A percentile compares a stretch with the other conserved stretches of the same genome.
Conservation (phyloP, 1,284 basidiomycete genomes). For the Fomitopsis palustris region DNA sequence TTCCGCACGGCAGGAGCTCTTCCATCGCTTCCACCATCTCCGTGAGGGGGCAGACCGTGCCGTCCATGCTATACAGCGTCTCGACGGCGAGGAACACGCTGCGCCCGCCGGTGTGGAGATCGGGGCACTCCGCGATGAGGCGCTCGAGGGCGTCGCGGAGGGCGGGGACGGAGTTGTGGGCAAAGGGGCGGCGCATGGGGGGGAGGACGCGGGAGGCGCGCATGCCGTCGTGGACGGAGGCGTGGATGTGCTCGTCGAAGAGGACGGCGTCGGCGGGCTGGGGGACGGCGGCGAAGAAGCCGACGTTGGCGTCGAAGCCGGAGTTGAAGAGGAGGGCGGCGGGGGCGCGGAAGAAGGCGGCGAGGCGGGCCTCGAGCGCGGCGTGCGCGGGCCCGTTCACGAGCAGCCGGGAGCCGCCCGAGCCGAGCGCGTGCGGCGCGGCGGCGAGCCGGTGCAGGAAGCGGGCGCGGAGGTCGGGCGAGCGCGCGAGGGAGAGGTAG, state of each 20-base stretch:
- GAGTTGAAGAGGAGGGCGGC: slow-evolving; percentile 89
- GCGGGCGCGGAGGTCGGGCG: slow-evolving; percentile 47
- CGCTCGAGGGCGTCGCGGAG: slow-evolving; percentile 43
- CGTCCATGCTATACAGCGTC: slow-evolving; percentile 94
- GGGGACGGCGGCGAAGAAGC: slow-evolving; percentile 83
- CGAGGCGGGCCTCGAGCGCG: slow-evolving; percentile 66
- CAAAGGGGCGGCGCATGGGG: slow-evolving; percentile 48
- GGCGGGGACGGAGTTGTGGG: slow-evolving; percentile 68
- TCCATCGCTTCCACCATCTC: slow-evolving; percentile 64
- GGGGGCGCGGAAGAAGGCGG: slow-evolving; percentile 59
- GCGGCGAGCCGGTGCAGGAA: slow-evolving; percentile 55
- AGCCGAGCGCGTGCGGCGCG: slow-evolving; percentile 73
- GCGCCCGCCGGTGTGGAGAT: slow-evolving; percentile 31
- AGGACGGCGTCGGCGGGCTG: slow-evolving; percentile 78
- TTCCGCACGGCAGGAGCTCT: slow-evolving; percentile 52
- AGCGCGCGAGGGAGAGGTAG: slow-evolving; percentile 84
- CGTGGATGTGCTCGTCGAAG: slow-evolving; percentile 90
- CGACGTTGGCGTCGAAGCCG: slow-evolving; percentile 93
- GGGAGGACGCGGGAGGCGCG: slow-evolving; percentile 56
- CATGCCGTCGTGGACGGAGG: slow-evolving; percentile 90
- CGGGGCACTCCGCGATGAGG: slow-evolving; percentile 34
- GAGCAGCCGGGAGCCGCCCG: slow-evolving; percentile 88
- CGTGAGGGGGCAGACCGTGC: slow-evolving; percentile 77
- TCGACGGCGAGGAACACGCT: slow-evolving; percentile 84
- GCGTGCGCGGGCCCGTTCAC: slow-evolving; percentile 73